Evolutionary conservation across 345 rosid genomes (phyloP).

Genomic region (Melastoma malabathricum): DNA sequence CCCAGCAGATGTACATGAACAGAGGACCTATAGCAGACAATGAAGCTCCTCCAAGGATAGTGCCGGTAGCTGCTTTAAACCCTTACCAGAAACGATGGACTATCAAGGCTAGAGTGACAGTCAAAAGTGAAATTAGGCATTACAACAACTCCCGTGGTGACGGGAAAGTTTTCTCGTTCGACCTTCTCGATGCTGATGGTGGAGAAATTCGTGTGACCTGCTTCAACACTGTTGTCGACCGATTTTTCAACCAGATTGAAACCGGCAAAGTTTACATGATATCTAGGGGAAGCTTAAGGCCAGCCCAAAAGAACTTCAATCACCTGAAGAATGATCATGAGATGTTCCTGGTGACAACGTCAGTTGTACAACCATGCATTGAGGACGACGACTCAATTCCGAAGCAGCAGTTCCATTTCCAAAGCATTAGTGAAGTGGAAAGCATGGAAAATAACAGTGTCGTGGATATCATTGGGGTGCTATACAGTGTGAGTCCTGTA

Average conservation of each 20-base stretch:
- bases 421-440: constrained; percentile 51
- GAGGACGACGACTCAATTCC: constrained; percentile 73
- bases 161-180: constrained; percentile 82
- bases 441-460: constrained; percentile 49
- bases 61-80: constrained; percentile 73
- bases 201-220: constrained; percentile 96
- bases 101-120: constrained; percentile 80
- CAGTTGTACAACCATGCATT: constrained; percentile 49
- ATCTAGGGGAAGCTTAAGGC: constrained; percentile 63
- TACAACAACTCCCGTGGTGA: constrained; percentile 72
- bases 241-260: constrained; percentile 64
- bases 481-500: constrained; percentile 40
- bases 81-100: constrained; percentile 94
- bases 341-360: constrained; percentile 43
- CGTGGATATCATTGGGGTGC: constrained; percentile 66
- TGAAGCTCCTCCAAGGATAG: constrained; percentile 53
- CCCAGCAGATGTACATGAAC: constrained; percentile 46
- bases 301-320: constrained; percentile 76
- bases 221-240: constrained; percentile 77
- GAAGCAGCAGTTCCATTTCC: constrained; percentile 58
- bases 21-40: constrained; percentile 59
- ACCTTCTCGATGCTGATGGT: constrained; percentile 77
- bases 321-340: constrained; percentile 80
- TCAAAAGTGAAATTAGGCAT: constrained; percentile 60
- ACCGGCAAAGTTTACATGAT: constrained; percentile 64